These are phyloP conservation scores for Dioscorea zingiberensis DNA, from an alignment of 106 monocot species.

Conservation along the genomic window DNA sequence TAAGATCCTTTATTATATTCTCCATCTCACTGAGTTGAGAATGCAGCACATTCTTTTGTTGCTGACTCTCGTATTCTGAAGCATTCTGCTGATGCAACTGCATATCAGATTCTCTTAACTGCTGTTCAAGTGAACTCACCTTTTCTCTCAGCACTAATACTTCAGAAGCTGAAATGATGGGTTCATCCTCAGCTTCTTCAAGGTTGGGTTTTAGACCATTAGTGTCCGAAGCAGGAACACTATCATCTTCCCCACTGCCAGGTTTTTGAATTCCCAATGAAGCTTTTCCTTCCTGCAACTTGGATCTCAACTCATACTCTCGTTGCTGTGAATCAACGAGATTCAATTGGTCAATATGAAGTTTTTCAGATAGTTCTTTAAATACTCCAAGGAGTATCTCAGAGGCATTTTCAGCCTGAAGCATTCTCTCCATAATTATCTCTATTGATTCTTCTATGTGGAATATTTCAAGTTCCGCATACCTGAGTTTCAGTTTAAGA, in stretches of 20 bases:
- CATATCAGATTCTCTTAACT: conserved; percentile 32
- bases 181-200: no score
- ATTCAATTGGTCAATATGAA: no score
- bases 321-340: no score
- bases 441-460: conserved; percentile 55
- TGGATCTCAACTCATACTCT: conserved; percentile 24
- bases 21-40: conserved; percentile 27
- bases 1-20: conserved; percentile 36
- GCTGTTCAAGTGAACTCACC: conserved; percentile 38
- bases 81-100: conserved; percentile 25
- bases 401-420: conserved; percentile 70
- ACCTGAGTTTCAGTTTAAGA: conserved; percentile 48
- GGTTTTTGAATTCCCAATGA: conserved; percentile 11
- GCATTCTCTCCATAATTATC: conserved; percentile 27
- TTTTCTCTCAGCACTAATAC: conserved; percentile 28
- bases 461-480: conserved; percentile 34
- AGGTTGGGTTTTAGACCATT: conserved; percentile 23
- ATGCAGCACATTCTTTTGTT: conserved; percentile 18
- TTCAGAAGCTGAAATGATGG: no score
- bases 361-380: conserved; percentile 41
- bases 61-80: conserved; percentile 18
- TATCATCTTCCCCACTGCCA: not conserved
- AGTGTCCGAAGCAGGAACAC: conserved; percentile 2
- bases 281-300: conserved; percentile 28
- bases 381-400: conserved; percentile 46